These are phyloP conservation scores for Oxytropis ochrocephala DNA, from an alignment of 306 rosid genomes.

Conservation along the genomic window DNA sequence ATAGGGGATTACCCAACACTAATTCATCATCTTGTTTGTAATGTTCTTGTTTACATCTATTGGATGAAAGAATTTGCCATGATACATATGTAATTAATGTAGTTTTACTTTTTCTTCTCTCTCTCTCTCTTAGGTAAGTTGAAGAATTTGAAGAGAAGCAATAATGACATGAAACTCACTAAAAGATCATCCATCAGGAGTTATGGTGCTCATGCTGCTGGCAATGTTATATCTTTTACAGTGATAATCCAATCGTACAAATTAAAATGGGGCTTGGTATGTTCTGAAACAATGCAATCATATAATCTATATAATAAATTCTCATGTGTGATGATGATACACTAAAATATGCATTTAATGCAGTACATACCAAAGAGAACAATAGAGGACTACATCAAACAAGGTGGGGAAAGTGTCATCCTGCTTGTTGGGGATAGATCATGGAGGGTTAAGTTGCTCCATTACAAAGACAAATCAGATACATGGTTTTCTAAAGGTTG, in stretches of 20 bases:
- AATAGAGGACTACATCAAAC: background rate
- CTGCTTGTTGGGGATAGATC: constrained; percentile 3
- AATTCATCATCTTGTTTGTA: no score
- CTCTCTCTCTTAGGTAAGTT: background rate
- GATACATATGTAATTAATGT: no score
- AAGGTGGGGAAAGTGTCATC: background rate
- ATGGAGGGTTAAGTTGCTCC: background rate
- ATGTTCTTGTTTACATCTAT: no score
- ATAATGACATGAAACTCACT: background rate
- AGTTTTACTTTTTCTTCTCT: background rate
- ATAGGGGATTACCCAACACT: background rate
- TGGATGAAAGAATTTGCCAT: no score
- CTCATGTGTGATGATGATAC: background rate
- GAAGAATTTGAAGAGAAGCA: background rate
- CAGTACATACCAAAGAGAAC: background rate
- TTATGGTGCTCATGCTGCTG: background rate
- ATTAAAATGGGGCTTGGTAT: background rate
- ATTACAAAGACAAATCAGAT: background rate
- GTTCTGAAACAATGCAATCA: background rate
- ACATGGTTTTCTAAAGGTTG: background rate
- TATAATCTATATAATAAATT: background rate
- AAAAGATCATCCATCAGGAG: background rate
- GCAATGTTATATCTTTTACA: background rate
- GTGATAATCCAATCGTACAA: background rate
- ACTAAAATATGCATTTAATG: background rate